Percentiles rank a stretch among this genome's conserved stretches.
Evolutionary conservation across 2,329 filamentous ascomycete species (phyloP).

Genomic region (Trichoderma guizhouense): DNA sequence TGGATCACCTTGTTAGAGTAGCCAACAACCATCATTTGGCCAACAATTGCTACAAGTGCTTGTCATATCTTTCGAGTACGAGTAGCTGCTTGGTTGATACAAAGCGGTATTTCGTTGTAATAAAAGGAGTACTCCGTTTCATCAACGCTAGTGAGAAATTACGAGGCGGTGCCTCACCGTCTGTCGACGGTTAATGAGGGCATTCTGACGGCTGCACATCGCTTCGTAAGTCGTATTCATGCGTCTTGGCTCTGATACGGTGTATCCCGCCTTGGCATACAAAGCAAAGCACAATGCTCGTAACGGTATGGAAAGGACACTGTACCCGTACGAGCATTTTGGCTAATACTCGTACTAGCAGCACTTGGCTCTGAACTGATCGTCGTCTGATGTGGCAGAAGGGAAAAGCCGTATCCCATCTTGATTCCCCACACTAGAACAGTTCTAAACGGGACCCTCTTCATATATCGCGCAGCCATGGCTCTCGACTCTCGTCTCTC

Average conservation of each 20-base stretch:
- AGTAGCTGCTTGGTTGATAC: background rate
- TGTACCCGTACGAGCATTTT: background rate
- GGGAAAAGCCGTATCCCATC: background rate
- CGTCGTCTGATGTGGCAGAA: conserved; percentile 4
- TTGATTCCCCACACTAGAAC: background rate
- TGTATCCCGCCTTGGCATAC: background rate
- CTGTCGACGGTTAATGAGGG: background rate
- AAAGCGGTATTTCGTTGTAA: background rate
- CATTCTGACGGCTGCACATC: background rate
- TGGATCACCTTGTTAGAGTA: background rate
- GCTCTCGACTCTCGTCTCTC: background rate
- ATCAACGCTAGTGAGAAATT: background rate
- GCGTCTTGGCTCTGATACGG: background rate
- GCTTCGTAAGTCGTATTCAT: background rate
- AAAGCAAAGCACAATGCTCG: background rate
- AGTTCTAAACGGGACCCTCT: conserved; percentile 2
- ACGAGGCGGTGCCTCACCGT: background rate
- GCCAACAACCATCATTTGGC: background rate
- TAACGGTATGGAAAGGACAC: background rate
- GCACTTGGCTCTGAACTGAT: conserved; percentile 3
- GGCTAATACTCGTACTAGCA: background rate
- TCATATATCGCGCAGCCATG: background rate
- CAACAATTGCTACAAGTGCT: background rate
- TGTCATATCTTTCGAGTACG: background rate
- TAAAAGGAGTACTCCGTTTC: background rate